Evolutionary conservation across 768 basidiomycete species (phyloP).

Genomic region (Mycena kentingensis): DNA sequence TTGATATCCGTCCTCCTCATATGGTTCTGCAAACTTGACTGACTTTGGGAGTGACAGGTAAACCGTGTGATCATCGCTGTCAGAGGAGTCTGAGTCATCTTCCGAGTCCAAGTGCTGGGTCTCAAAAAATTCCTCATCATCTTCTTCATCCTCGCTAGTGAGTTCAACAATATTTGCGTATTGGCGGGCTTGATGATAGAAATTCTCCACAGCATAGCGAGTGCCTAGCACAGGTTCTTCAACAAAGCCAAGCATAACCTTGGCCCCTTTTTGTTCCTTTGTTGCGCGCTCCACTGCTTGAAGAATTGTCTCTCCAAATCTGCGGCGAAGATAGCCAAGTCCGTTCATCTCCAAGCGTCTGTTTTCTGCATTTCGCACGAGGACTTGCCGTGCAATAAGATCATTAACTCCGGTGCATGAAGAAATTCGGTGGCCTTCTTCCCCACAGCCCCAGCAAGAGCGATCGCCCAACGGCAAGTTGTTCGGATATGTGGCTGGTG

Average conservation of each 20-base stretch:
- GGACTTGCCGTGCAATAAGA: background rate
- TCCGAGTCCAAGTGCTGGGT: no score
- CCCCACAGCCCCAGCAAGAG: background rate
- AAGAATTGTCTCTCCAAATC: background rate
- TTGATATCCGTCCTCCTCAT: background rate
- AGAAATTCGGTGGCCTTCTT: background rate
- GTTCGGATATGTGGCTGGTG: conserved; percentile 4
- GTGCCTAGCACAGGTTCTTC: no score
- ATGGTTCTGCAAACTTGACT: background rate
- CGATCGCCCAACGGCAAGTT: conserved; percentile 1
- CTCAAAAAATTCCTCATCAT: no score
- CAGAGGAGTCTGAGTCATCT: no score
- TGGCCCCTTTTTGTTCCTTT: no score
- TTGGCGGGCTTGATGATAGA: no score
- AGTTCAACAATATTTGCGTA: no score
- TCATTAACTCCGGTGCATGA: background rate
- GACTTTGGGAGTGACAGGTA: no score
- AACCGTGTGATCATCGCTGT: no score
- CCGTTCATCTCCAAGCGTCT: background rate
- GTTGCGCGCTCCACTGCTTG: background rate
- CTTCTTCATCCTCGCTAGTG: no score
- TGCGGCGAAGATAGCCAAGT: background rate
- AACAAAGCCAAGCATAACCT: no score
- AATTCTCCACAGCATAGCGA: no score
- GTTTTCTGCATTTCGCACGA: background rate